These are phyloP conservation scores for Coniochaeta ligniaria DNA, from an alignment of 2,329 filamentous ascomycete species.

Conservation along the genomic window DNA sequence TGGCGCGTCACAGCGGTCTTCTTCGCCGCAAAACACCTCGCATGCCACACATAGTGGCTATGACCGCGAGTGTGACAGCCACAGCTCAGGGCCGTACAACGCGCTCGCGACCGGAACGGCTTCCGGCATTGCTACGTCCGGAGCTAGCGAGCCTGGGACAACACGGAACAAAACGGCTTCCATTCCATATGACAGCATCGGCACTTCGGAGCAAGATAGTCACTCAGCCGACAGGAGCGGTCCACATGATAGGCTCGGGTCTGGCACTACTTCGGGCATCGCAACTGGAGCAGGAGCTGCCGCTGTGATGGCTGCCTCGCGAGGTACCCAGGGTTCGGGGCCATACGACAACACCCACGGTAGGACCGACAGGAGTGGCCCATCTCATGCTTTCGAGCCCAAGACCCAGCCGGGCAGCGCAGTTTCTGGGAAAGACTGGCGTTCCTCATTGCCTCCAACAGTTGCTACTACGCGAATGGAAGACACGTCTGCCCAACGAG, in stretches of 20 bases:
- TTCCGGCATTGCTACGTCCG: constrained; percentile 12
- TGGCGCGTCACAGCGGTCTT: neutral
- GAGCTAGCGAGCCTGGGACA: neutral
- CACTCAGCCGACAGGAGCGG: neutral
- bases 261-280: neutral
- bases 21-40: neutral
- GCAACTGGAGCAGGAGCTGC: neutral
- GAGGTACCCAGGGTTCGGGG: neutral
- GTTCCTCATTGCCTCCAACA: neutral
- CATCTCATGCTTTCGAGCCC: neutral
- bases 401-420: neutral
- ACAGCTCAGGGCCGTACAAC: constrained; percentile 7
- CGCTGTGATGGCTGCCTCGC: no score
- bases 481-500: neutral
- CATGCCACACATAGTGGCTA: neutral
- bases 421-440: neutral
- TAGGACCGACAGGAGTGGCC: neutral
- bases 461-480: neutral
- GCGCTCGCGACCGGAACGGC: constrained; percentile 12
- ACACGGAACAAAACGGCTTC: neutral
- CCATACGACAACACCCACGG: neutral
- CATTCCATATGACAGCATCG: neutral
- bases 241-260: neutral
- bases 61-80: no score
- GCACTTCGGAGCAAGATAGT: neutral